These are phyloP conservation scores for Violaceomyces palustris DNA, from an alignment of 1,284 basidiomycete species.

Conservation along the genomic window DNA sequence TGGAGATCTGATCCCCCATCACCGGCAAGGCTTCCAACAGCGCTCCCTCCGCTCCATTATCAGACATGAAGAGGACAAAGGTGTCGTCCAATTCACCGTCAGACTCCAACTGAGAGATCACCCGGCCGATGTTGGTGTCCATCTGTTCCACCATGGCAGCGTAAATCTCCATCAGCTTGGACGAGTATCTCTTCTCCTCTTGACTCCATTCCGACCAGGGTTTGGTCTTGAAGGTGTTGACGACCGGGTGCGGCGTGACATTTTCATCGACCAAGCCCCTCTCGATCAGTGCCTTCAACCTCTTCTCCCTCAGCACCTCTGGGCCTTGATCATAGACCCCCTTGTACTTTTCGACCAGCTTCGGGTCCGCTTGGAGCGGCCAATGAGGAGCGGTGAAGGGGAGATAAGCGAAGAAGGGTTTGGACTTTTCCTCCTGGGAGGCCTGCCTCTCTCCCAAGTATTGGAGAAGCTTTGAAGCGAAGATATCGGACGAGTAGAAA, in stretches of 20 bases:
- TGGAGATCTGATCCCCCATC: conserved; percentile 12
- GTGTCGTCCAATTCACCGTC: conserved; percentile 47
- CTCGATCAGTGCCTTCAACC: conserved; percentile 30
- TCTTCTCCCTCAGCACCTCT: conserved; percentile 33
- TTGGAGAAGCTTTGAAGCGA: conserved; percentile 17
- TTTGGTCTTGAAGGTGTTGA: conserved; percentile 9
- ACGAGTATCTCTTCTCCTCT: conserved; percentile 28
- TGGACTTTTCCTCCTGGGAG: conserved; percentile 2
- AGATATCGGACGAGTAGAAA: conserved; percentile 29
- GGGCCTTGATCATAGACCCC: conserved; percentile 48
- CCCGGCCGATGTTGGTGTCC: conserved; percentile 46
- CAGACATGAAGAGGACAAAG: conserved; percentile 48
- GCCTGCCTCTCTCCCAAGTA: not conserved
- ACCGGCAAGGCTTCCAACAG: conserved; percentile 31
- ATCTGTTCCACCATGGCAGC: conserved; percentile 52
- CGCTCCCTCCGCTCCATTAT: conserved; percentile 53
- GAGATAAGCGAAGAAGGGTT: conserved; percentile 30
- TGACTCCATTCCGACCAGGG: conserved; percentile 34
- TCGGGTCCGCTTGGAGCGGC: conserved; percentile 28
- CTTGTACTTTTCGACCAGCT: conserved; percentile 35
- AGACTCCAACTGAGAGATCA: conserved; percentile 26
- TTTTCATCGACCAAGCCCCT: conserved; percentile 33
- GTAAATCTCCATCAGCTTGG: conserved; percentile 49
- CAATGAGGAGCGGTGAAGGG: conserved; percentile 34
- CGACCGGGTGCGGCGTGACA: conserved; percentile 25